Evolutionary conservation across 345 rosid species (phyloP), one percentile per base, ranked within the genome.

Genomic region (Streptanthus diversifolius): DNA sequence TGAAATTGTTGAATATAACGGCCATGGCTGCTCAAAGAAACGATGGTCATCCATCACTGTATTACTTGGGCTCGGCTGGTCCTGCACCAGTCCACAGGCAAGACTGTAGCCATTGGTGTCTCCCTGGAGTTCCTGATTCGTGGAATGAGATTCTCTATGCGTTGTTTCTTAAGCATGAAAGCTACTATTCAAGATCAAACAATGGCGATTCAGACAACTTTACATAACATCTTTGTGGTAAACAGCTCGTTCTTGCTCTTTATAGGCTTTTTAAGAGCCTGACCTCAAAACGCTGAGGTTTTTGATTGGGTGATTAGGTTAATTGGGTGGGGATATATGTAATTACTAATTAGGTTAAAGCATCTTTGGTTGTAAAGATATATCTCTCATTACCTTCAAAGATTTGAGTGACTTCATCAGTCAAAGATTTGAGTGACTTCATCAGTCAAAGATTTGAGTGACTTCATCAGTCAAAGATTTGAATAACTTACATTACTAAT

Each of bases 101-200:
- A 72, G 99, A 91, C 71, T 95, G 98, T 79, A 91, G 93, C 74
- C 99, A 91, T 55, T 95, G 96, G 99, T 95, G 93, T 82, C 87
- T 95, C 39, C 99, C 97, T 8, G 98, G 98, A 18, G 90, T 95
- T 15, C 99, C 99, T 0, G 99, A 91, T 71, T 67, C 90, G 4
- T 91, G 96, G 99, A 95, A 95, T 18, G 95, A 90, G 78, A 83
- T 95, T 27, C 93, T 87, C 11, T 88, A 84, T 30, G 83, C 92
- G 0, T 25, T 87, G 53, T 61, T 90, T 63, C 81, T 85, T n/a
- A 84, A 84, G 72, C 90, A 55, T 8, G 83, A 79, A 25, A 68
- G 74, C 12, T 44, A 25, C 27, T 22, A 3, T 53, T 44, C 59
- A n/a, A 33, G 52, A 32, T 12, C 59, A 44, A 45, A 24, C 44